Base-by-base conservation (phyloP, 768 basidiomycete species). In the Pulveroboletus sp. region DNA sequence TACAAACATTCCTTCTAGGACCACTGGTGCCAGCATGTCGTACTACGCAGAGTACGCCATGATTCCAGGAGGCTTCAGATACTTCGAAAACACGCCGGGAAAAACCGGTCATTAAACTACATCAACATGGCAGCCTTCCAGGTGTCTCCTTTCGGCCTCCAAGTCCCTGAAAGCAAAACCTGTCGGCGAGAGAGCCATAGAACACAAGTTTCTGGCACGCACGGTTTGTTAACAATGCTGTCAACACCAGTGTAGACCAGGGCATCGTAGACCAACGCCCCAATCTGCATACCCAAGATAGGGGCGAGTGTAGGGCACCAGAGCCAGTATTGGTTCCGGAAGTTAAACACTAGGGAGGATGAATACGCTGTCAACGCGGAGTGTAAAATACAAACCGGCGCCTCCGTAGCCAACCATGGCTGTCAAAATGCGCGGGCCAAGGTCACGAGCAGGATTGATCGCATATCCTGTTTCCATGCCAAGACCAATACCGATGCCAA, bases 331-430 rank as follows among this genome's bases (percentile, higher is more conserved):
- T 87, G 84, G 57, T 73, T 77, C 54, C 64, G 59, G 46, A 58
- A 69, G 29, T 58, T 45, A 47, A 63, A 61, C 9, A 62, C 57
- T 60, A 32, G 20, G 24, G 23, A 48, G 45, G 23, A 27, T 53
- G 17, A 50, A 24, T 13, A 25, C 6, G 4, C 9, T 24, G 16
- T 33, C 6, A 13, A 25, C 29, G 19, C 17, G 20, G 31, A 12
- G 36, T 10, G 40, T 10, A 21, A 42, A 70, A 78, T 16, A 75
- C 80, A 34, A 73, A 71, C 59, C 64, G 32, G 50, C 63, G 38
- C 10, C 66, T 19, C 85, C 85, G 55, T 85, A 88, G n/a, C 85
- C 86, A 7, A 75, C 84, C 80, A 87, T 85, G 6, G 84, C 75
- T 1, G 83, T 85, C 60, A 86, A 63, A 29, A 87, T 56, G 9